Base-by-base conservation (phyloP, 2,329 filamentous ascomycete genomes). In the Juglanconis oblonga region DNA sequence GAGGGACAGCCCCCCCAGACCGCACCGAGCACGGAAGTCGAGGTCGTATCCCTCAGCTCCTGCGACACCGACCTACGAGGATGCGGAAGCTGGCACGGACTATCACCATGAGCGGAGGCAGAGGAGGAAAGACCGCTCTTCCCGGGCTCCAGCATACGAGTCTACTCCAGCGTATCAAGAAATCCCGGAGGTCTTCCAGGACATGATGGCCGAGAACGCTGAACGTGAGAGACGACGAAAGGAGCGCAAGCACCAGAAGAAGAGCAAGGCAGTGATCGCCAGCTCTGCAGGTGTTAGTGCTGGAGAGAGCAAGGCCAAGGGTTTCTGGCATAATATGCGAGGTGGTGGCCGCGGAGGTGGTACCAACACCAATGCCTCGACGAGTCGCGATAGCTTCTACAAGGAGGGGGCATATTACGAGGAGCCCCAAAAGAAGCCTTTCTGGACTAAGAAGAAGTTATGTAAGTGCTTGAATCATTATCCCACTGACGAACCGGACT, bases 231-330 rank as follows among this genome's bases (percentile, higher is more conserved):
- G 51, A 38, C 36, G 29, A 24, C 51, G 54, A 17, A 62, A 55
- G 11, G 51, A 64, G n/a, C 57, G 45, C 32, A 62, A 58, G n/a
- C 57, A 42, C 32, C 60, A 58, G 52, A 52, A 55, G 5, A 64
- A 92, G 64, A 84, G 85, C 68, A 80, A 80, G 59, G 77, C 89
- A 62, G 79, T 29, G 45, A 10, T 33, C 35, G n/a, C 13, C 38
- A 24, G 55, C n/a, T 32, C 90, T n/a, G 87, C 89, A 24, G 91
- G 88, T 64, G 88, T 88, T 24, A 86, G 87, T 0, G 74, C 89
- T 66, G 89, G 91, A 68, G 88, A 91, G 70, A 88, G 88, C 0
- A 73, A 77, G n/a, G 73, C 73, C 6, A 70, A 65, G 24, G 55
- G 63, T 45, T 64, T 60, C 58, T 72, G 58, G 61, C 58, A 73